Evolutionary conservation across 257 asterid species (phyloP).

Genomic region (Ocimum tenuiflorum): DNA sequence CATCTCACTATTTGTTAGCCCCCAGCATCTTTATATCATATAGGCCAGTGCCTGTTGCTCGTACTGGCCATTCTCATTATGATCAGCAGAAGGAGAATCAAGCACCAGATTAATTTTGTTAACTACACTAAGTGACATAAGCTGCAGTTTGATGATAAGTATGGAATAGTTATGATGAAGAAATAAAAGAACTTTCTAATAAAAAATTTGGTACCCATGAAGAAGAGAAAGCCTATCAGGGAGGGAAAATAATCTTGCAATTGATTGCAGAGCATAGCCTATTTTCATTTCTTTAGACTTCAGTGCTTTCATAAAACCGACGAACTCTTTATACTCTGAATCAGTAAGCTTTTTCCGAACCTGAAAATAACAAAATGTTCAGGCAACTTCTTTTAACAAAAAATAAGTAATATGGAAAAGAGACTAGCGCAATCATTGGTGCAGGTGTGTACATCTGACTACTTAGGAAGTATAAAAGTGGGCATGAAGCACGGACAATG

Average conservation of each 20-base stretch:
- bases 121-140: not conserved
- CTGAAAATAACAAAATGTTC: conserved; percentile 34
- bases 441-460: not conserved
- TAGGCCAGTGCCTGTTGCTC: too few species aligned
- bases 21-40: too few species aligned
- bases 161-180: not conserved
- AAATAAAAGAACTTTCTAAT: conserved; percentile 4
- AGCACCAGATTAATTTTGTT: not conserved
- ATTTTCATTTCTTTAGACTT: conserved; percentile 76
- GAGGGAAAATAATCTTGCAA: conserved; percentile 62
- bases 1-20: too few species aligned
- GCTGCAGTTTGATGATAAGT: not conserved
- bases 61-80: too few species aligned
- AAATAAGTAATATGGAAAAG: not conserved
- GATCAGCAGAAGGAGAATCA: not conserved
- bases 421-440: not conserved
- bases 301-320: conserved; percentile 68
- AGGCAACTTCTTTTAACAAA: conserved; percentile 12
- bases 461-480: too few species aligned
- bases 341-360: conserved; percentile 71
- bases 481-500: too few species aligned
- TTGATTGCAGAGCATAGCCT: conserved; percentile 68
- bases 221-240: conserved; percentile 80
- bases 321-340: conserved; percentile 71
- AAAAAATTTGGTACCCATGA: conserved; percentile 52